Evolutionary conservation across 306 rosid species (phyloP).

Genomic region (Luffa acutangula): DNA sequence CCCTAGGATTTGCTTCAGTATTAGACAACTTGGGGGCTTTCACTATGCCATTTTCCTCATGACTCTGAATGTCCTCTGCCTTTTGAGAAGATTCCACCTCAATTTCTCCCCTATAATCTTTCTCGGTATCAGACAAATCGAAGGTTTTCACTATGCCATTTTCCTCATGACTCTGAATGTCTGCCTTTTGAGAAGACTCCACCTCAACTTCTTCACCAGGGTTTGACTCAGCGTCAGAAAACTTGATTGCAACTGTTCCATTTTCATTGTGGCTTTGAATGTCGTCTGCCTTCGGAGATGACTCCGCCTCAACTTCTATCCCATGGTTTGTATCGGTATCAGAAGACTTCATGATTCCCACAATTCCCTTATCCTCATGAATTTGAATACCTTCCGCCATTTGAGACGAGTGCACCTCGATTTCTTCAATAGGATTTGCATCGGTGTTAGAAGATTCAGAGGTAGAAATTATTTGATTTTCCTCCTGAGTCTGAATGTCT

Average conservation of each 20-base stretch:
- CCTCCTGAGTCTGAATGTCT: not conserved
- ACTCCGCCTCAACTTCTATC: not conserved
- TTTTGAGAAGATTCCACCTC: not conserved
- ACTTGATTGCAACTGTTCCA: not conserved
- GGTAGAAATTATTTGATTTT: not conserved
- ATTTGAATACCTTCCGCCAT: not conserved
- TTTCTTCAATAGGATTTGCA: not conserved
- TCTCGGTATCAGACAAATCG: not conserved
- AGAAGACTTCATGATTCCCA: not conserved
- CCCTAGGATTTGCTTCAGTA: not conserved
- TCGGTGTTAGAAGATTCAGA: not conserved
- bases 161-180: not conserved
- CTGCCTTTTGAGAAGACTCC: not conserved
- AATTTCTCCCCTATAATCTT: not conserved
- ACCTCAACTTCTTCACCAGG: constrained; percentile 8
- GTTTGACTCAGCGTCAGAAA: not conserved
- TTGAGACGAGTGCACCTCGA: not conserved
- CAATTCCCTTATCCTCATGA: not conserved
- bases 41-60: not conserved
- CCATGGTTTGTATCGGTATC: not conserved
- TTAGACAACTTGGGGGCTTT: not conserved
- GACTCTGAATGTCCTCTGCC: not conserved
- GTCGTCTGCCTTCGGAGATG: not conserved
- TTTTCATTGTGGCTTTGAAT: not conserved
- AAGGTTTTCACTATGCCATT: not conserved